Conservation (phyloP, 140 eudicot species). For the Senecio squalidus region DNA sequence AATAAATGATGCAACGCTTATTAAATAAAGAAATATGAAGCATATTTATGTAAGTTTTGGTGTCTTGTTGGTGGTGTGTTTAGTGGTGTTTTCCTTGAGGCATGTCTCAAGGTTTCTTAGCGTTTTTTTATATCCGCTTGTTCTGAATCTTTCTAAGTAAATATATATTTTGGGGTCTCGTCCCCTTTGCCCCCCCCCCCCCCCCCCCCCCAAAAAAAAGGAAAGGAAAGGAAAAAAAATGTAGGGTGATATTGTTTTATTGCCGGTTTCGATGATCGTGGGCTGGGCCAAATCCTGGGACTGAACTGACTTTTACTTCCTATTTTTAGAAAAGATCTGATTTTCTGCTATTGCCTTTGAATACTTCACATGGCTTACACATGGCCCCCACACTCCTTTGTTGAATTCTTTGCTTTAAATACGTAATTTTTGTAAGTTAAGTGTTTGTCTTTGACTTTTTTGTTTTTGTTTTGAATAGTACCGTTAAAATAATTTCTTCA, state of each 20-base stretch:
- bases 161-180: too few species aligned
- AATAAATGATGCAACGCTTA: too few species aligned
- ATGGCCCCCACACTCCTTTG: neutral
- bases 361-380: constrained; percentile 14
- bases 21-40: too few species aligned
- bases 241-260: neutral
- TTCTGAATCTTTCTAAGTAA: too few species aligned
- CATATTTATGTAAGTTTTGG: too few species aligned
- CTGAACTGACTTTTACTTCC: constrained; percentile 6
- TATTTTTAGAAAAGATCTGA: constrained; percentile 20
- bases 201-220: too few species aligned
- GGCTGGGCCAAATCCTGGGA: neutral
- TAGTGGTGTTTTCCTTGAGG: too few species aligned
- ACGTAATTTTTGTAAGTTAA: neutral
- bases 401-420: neutral
- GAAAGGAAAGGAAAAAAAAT: too few species aligned
- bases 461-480: neutral
- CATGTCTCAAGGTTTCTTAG: too few species aligned
- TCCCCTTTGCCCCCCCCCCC: too few species aligned
- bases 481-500: neutral
- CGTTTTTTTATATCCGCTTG: too few species aligned
- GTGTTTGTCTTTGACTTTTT: neutral
- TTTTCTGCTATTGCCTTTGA: constrained; percentile 7
- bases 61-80: too few species aligned
- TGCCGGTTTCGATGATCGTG: constrained; percentile 3